These are phyloP conservation scores for Articulospora tetracladia DNA, from an alignment of 495 filamentous ascomycete genomes.

Conservation along the genomic window DNA sequence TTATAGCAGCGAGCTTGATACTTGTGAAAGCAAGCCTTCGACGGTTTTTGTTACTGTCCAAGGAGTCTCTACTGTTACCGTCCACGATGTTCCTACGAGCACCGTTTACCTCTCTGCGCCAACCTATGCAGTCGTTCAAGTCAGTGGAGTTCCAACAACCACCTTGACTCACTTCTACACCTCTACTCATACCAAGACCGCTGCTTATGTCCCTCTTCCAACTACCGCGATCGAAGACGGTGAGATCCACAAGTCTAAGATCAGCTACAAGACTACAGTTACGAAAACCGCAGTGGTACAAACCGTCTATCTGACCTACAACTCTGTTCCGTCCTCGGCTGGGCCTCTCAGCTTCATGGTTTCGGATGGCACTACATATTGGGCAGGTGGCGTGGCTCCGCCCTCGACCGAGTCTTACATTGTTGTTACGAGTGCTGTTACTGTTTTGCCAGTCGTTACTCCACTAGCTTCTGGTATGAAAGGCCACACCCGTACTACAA, in stretches of 20 bases:
- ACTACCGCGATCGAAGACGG: not conserved
- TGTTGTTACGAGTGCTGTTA: slow-evolving; percentile 12
- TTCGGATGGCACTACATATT: slow-evolving; percentile 15
- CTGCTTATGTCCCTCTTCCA: not conserved
- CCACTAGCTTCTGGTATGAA: not conserved
- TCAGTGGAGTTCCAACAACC: not conserved
- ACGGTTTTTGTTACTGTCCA: slow-evolving; percentile 19
- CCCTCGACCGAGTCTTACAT: slow-evolving; percentile 5
- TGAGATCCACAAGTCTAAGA: not conserved
- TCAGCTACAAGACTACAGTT: slow-evolving; percentile 9
- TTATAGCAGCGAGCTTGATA: slow-evolving; percentile 4
- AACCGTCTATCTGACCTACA: not conserved
- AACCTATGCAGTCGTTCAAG: not conserved
- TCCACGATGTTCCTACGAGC: slow-evolving; percentile 9
- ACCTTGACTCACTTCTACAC: slow-evolving; percentile 14
- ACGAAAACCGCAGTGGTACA: not conserved
- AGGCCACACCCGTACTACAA: slow-evolving; percentile 5
- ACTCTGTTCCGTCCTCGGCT: not conserved
- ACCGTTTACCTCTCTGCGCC: slow-evolving; percentile 10
- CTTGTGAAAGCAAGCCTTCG: slow-evolving; percentile 5
- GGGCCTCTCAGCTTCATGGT: slow-evolving; percentile 8
- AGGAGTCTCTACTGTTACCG: slow-evolving; percentile 8
- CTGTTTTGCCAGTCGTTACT: slow-evolving; percentile 6
- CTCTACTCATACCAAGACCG: not conserved
- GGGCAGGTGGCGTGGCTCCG: slow-evolving; percentile 18